These are phyloP conservation scores for Saksenaea vasiformis DNA, from an alignment of 371 early-diverging fungal species.

Conservation along the genomic window DNA sequence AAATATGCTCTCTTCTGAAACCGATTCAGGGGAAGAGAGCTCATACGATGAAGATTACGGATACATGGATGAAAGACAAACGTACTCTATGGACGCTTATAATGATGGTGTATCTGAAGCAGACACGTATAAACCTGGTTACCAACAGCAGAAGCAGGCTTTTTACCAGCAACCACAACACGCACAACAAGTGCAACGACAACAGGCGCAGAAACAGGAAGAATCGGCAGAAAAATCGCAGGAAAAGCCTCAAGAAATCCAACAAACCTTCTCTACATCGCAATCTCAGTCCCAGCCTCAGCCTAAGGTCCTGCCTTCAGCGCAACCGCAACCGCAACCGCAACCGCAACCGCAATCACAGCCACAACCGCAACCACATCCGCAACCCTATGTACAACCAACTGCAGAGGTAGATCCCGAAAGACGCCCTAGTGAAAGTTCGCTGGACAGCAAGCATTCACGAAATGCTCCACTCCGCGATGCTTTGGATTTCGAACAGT, in stretches of 20 bases:
- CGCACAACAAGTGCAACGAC: conserved; percentile 9
- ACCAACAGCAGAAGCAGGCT: conserved; percentile 8
- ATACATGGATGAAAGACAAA: conserved; percentile 24
- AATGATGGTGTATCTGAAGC: neutral
- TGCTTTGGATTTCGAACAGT: conserved; percentile 22
- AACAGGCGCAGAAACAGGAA: neutral
- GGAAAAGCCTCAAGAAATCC: neutral
- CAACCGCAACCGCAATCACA: conserved; percentile 2
- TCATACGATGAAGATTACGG: conserved; percentile 25
- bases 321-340: neutral
- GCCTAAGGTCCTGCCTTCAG: too few species aligned
- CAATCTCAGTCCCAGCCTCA: conserved; percentile 8
- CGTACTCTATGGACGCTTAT: conserved; percentile 10
- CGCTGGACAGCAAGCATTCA: neutral
- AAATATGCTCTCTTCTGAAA: conserved; percentile 29
- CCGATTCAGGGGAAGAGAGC: conserved; percentile 21
- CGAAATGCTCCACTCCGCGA: neutral
- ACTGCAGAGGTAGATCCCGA: neutral
- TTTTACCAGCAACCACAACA: conserved; percentile 9
- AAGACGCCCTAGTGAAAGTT: neutral
- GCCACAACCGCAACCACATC: conserved; percentile 6
- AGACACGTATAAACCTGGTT: neutral
- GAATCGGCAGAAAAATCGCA: too few species aligned
- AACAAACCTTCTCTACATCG: neutral
- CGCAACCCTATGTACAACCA: neutral